phyloP scores from a whole-genome alignment of 257 asterid species.

The Perilla frutescens region DNA sequence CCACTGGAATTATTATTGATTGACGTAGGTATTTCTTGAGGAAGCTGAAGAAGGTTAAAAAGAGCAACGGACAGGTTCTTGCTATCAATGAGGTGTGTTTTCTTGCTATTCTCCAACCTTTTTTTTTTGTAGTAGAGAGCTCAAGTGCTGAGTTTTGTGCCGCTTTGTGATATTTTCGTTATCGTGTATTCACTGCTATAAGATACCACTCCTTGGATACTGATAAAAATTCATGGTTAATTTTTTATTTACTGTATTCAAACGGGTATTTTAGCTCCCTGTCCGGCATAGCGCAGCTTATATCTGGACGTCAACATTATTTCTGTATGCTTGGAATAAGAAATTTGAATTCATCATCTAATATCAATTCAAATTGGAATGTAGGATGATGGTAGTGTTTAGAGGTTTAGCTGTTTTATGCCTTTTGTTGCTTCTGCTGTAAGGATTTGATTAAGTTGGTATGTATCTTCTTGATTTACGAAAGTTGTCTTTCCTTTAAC shows the following conservation, averaged over 20 bases:
- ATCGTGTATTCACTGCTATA: neutral
- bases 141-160: neutral
- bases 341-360: neutral
- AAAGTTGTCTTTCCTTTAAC: neutral
- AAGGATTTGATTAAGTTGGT: neutral
- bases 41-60: slow-evolving; percentile 90
- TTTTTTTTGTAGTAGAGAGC: neutral
- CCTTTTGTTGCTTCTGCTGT: neutral
- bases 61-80: slow-evolving; percentile 86
- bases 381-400: neutral
- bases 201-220: neutral
- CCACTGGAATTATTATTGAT: neutral
- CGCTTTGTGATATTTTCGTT: neutral
- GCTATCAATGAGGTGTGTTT: slow-evolving; percentile 80
- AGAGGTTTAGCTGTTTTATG: neutral
- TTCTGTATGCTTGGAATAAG: too few relatives aligned
- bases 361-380: too few relatives aligned
- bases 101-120: neutral
- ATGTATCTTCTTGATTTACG: neutral
- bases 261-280: neutral
- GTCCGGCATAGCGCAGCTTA: neutral
- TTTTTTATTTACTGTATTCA: neutral
- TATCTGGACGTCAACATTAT: too few relatives aligned
- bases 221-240: neutral
- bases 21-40: slow-evolving; percentile 80